These are phyloP conservation scores for Plectranthus barbatus DNA, from an alignment of 257 asterid species.

Conservation along the genomic window DNA sequence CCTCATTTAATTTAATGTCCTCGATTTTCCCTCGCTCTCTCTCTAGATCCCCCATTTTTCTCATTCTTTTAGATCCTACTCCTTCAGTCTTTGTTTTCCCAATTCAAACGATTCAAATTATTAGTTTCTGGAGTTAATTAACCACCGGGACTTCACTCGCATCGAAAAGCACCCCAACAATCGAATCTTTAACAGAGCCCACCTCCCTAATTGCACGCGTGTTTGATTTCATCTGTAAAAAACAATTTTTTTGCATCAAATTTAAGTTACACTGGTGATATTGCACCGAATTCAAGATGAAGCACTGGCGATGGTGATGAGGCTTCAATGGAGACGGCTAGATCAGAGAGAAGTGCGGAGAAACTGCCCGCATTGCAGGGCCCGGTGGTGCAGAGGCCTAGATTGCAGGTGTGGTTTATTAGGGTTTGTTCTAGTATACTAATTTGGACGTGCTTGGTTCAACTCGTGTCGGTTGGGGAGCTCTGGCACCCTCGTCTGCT, in stretches of 20 bases:
- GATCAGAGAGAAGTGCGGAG: slow-evolving; percentile 38
- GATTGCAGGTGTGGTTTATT: slow-evolving; percentile 80
- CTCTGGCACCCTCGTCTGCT: slow-evolving; percentile 71
- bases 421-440: slow-evolving; percentile 83
- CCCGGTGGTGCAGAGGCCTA: slow-evolving; percentile 54
- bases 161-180: slow-evolving; percentile 15
- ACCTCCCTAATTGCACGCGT: slow-evolving; percentile 10
- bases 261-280: slow-evolving; percentile 14
- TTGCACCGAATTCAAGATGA: slow-evolving; percentile 29
- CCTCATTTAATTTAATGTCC: slow-evolving; percentile 29
- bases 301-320: slow-evolving; percentile 42
- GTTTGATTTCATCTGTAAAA: neutral
- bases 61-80: slow-evolving; percentile 20
- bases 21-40: slow-evolving; percentile 30
- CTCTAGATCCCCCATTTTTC: slow-evolving; percentile 20
- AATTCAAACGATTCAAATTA: neutral
- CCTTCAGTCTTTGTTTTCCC: neutral
- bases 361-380: slow-evolving; percentile 49
- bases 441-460: slow-evolving; percentile 92
- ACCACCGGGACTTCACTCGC: slow-evolving; percentile 14
- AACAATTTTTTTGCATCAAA: neutral
- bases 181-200: slow-evolving; percentile 25
- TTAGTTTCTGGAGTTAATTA: neutral
- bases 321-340: slow-evolving; percentile 46
- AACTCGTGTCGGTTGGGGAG: slow-evolving; percentile 69